Evolutionary conservation across 1,284 basidiomycete species (phyloP).

Genomic region (Rhodotorula sp.): DNA sequence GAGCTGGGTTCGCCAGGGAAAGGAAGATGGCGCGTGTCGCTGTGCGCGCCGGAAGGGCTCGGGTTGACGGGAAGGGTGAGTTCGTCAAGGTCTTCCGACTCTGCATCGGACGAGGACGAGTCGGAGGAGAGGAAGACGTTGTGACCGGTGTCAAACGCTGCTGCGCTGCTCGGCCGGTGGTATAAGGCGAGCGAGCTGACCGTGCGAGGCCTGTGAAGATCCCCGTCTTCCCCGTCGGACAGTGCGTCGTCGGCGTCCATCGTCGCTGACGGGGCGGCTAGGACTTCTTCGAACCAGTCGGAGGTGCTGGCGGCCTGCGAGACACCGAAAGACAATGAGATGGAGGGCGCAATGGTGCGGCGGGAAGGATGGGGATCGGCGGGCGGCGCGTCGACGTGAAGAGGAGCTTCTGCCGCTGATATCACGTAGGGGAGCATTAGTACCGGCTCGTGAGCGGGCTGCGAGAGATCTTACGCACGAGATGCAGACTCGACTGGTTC

Average conservation of each 20-base stretch:
- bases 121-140: not conserved
- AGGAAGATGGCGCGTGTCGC: not conserved
- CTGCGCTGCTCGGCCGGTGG: too few species aligned
- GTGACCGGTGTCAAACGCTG: not conserved
- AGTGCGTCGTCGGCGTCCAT: not conserved
- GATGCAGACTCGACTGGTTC: not conserved
- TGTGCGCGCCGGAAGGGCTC: too few species aligned
- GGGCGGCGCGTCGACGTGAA: too few species aligned
- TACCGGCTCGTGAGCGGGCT: too few species aligned
- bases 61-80: too few species aligned
- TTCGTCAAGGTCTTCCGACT: not conserved
- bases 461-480: not conserved
- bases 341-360: slow-evolving; percentile 21
- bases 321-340: slow-evolving; percentile 19
- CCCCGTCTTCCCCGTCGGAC: slow-evolving; percentile 1
- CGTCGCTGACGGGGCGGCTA: not conserved
- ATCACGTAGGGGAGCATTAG: too few species aligned
- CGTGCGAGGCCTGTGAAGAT: slow-evolving; percentile 1
- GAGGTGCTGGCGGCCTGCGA: not conserved
- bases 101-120: not conserved
- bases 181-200: slow-evolving; percentile 2
- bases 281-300: slow-evolving; percentile 19
- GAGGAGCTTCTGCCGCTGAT: not conserved
- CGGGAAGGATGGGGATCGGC: not conserved
- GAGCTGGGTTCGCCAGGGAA: slow-evolving; percentile 25